Conservation (phyloP, 345 rosid species). For the Salix caprea region DNA sequence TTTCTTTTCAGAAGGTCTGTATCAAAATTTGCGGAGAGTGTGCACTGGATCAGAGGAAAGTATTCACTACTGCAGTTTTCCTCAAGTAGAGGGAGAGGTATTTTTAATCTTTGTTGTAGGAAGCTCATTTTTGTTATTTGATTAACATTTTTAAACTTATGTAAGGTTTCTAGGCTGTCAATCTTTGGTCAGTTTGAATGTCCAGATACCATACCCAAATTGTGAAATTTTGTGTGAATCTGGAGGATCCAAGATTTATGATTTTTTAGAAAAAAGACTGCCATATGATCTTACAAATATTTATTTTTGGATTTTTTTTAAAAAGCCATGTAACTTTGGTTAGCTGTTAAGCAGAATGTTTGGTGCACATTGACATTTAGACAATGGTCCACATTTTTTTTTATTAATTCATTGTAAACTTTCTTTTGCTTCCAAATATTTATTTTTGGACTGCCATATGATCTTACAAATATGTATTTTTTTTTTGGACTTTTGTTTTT, state of each 20-base stretch:
- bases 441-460: not conserved
- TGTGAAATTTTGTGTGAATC: not conserved
- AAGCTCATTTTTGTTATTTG: not conserved
- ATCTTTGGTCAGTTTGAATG: not conserved
- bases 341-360: not conserved
- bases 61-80: conserved; percentile 81
- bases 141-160: not conserved
- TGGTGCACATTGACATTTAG: not conserved
- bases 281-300: not conserved
- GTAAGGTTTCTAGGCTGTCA: not conserved
- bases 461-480: not conserved
- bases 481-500: not conserved
- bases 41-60: conserved; percentile 69
- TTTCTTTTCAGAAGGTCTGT: conserved; percentile 87
- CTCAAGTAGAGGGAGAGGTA: conserved; percentile 83
- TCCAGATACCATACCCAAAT: not conserved
- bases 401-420: not conserved
- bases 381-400: no score
- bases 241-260: not conserved
- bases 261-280: not conserved
- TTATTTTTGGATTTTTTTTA: not conserved
- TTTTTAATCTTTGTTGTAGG: not conserved
- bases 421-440: not conserved
- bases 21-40: conserved; percentile 90
- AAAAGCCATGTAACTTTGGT: not conserved